phyloP scores from a whole-genome alignment of 495 filamentous ascomycete genomes.

The Amorphotheca resinae region DNA sequence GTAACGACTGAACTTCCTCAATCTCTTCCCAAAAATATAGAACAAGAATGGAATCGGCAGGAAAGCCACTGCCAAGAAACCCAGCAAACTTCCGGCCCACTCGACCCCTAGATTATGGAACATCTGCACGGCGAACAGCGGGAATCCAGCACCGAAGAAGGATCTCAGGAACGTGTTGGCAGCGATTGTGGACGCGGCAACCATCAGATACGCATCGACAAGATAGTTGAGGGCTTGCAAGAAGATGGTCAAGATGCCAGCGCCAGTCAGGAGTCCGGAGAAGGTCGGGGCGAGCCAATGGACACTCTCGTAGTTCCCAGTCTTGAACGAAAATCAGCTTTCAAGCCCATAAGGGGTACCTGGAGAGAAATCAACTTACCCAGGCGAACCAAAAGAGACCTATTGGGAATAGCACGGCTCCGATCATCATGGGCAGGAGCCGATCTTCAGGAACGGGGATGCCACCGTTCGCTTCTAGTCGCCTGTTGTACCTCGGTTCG shows the following conservation, averaged over 20 bases:
- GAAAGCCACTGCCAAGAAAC: conserved; percentile 42
- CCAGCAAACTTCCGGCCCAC: conserved; percentile 47
- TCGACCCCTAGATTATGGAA: conserved; percentile 37
- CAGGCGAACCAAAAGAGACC: conserved; percentile 63
- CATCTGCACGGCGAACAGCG: conserved; percentile 50
- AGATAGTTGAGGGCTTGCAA: conserved; percentile 28
- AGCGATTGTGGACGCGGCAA: conserved; percentile 49
- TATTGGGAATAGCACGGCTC: conserved; percentile 44
- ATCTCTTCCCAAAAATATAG: conserved; percentile 9
- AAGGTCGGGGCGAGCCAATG: conserved; percentile 57
- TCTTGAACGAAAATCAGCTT: conserved; percentile 11
- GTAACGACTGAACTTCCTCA: conserved; percentile 8
- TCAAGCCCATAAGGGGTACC: conserved; percentile 41
- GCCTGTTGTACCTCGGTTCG: conserved; percentile 56
- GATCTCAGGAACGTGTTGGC: conserved; percentile 57
- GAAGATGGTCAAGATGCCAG: conserved; percentile 40
- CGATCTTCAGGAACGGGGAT: conserved; percentile 61
- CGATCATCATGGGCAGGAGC: conserved; percentile 71
- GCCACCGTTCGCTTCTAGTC: conserved; percentile 42
- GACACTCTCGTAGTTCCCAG: conserved; percentile 42
- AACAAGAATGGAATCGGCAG: conserved; percentile 37
- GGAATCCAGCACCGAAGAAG: conserved; percentile 51
- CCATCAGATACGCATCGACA: conserved; percentile 51
- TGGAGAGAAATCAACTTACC: too few relatives aligned
- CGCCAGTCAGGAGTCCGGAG: conserved; percentile 59